These are phyloP conservation scores for Evernia prunastri DNA, from an alignment of 495 filamentous ascomycete genomes.

Conservation along the genomic window DNA sequence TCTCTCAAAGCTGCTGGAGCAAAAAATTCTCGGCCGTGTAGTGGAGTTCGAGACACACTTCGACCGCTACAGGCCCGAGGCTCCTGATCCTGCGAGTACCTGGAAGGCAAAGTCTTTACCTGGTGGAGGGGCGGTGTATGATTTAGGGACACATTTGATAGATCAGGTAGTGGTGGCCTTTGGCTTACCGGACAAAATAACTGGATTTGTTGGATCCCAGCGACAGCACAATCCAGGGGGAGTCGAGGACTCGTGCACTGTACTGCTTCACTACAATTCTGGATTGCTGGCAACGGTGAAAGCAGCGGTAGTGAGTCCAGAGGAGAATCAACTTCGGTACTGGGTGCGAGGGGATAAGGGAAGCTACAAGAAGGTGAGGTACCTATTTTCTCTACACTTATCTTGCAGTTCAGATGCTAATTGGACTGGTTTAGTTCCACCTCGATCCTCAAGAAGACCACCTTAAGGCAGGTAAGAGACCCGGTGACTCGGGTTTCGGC, in stretches of 20 bases:
- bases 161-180: constrained; percentile 78
- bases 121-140: constrained; percentile 69
- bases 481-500: constrained; percentile 60
- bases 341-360: constrained; percentile 77
- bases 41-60: constrained; percentile 82
- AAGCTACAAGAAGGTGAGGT: constrained; percentile 63
- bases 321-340: constrained; percentile 66
- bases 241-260: constrained; percentile 63
- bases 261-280: constrained; percentile 59
- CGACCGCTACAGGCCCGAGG: constrained; percentile 63
- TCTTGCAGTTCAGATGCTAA: neutral
- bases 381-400: neutral
- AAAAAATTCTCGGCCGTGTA: constrained; percentile 53
- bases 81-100: constrained; percentile 37
- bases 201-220: constrained; percentile 62
- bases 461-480: constrained; percentile 60
- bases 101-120: constrained; percentile 69
- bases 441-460: constrained; percentile 81
- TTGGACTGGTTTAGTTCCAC: constrained; percentile 40
- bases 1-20: constrained; percentile 35
- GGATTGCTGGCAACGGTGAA: constrained; percentile 59
- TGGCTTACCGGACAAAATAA: constrained; percentile 64
- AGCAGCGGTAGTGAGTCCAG: constrained; percentile 62
- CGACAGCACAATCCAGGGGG: constrained; percentile 48
- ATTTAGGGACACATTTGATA: constrained; percentile 77